Evolutionary conservation across 345 rosid genomes (phyloP).

Genomic region (Bretschneidera sinensis): DNA sequence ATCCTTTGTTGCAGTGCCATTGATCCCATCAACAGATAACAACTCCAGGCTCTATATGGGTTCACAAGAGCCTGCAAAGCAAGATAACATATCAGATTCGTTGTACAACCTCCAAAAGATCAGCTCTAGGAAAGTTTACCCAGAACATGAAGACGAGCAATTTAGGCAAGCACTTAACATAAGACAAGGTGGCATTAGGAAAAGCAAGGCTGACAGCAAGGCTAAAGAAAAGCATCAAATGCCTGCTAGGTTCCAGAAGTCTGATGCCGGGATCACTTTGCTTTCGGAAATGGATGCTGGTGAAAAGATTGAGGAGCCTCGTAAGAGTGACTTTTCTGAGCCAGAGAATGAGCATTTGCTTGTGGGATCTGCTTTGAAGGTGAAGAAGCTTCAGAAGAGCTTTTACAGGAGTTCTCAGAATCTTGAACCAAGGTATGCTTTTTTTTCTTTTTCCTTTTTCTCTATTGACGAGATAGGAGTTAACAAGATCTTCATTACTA

Average conservation of each 20-base stretch:
- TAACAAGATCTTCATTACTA: too few relatives aligned
- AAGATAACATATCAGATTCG: slow-evolving; percentile 44
- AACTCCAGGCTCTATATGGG: slow-evolving; percentile 22
- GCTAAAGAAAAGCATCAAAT: slow-evolving; percentile 58
- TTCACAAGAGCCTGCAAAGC: slow-evolving; percentile 33
- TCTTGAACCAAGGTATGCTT: slow-evolving; percentile 56
- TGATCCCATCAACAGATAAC: slow-evolving; percentile 39
- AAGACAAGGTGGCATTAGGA: slow-evolving; percentile 76
- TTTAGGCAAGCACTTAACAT: slow-evolving; percentile 66
- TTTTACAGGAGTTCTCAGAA: slow-evolving; percentile 46
- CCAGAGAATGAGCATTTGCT: slow-evolving; percentile 55
- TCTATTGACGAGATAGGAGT: too few relatives aligned
- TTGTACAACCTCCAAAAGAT: slow-evolving; percentile 49
- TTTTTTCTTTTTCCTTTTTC: too few relatives aligned
- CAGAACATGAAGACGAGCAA: slow-evolving; percentile 77
- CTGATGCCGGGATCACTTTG: slow-evolving; percentile 43
- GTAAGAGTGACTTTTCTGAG: slow-evolving; percentile 64
- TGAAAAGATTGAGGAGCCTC: slow-evolving; percentile 54
- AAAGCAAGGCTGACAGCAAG: slow-evolving; percentile 54
- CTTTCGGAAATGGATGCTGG: slow-evolving; percentile 37
- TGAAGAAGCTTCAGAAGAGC: slow-evolving; percentile 50
- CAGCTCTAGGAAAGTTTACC: slow-evolving; percentile 43
- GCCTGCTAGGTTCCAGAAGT: slow-evolving; percentile 48
- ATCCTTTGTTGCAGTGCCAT: slow-evolving; percentile 42
- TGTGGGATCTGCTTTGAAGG: slow-evolving; percentile 35